Evolutionary conservation across 495 filamentous ascomycete genomes (phyloP).

Genomic region (Xylaria nigripes): DNA sequence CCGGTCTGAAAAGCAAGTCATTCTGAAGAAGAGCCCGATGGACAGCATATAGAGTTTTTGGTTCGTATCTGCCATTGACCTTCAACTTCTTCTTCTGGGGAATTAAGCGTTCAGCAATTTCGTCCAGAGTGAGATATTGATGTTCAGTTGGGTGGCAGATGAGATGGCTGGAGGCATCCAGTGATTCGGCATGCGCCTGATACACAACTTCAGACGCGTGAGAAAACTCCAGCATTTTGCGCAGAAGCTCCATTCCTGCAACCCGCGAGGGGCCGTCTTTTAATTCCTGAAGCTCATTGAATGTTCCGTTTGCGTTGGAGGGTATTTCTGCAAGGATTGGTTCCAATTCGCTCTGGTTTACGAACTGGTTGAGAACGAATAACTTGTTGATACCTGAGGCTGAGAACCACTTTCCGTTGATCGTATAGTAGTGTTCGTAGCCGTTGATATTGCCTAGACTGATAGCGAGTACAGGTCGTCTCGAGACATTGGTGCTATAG

Average conservation of each 20-base stretch:
- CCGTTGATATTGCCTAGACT: constrained; percentile 57
- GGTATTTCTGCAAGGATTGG: constrained; percentile 59
- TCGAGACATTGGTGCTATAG: constrained; percentile 26
- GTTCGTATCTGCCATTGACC: constrained; percentile 37
- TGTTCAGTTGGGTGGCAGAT: constrained; percentile 41
- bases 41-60: constrained; percentile 56
- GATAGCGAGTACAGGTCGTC: constrained; percentile 51
- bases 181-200: constrained; percentile 37
- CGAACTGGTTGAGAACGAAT: constrained; percentile 60
- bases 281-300: constrained; percentile 41
- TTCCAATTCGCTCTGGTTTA: constrained; percentile 44
- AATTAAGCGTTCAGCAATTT: constrained; percentile 50
- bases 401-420: constrained; percentile 65
- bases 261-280: constrained; percentile 45
- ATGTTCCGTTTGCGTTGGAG: constrained; percentile 24
- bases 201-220: constrained; percentile 44
- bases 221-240: constrained; percentile 46
- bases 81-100: constrained; percentile 38
- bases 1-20: constrained; percentile 42
- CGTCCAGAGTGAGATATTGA: constrained; percentile 50
- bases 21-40: constrained; percentile 53
- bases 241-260: constrained; percentile 40
- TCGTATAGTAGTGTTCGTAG: constrained; percentile 64
- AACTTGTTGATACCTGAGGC: constrained; percentile 36
- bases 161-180: constrained; percentile 43